Evolutionary conservation across 2,329 filamentous ascomycete species (phyloP), one percentile per base, ranked within the genome.

Genomic region (Monilinia laxa): DNA sequence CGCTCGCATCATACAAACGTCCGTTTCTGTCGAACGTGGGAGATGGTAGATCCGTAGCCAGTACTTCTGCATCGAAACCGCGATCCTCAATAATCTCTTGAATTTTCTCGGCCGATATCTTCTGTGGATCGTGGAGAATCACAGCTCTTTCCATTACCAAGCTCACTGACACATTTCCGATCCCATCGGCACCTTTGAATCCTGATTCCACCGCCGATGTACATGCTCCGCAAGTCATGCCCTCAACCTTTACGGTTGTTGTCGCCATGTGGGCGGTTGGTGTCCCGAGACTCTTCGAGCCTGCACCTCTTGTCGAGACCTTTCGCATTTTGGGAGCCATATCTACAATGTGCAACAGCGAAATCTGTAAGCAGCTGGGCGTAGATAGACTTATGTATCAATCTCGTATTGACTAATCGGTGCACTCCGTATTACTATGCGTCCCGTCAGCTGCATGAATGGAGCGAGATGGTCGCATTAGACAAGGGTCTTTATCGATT

Each of bases 81-180:
- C 92, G 86, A 77, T 96, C 93, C 74, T 97, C 92, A 71, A 97
- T 95, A 47, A 90, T 92, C 71, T 96, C 92, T 76, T 86, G 87
- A 68, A 98, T 85, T 72, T 89, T 81, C 49, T 93, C 90, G 68
- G 92, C 85, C 18, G 91, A 81, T 64, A 98, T 85, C 63, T 85
- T 84, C 65, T 84, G 80, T 1, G 92, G 87, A 78, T 98, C 90
- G 79, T 99, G 95, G 79, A 93, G 90, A 47, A 98, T 83, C 53
- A 98, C 93, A n/a, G 94, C 95, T 68, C 94, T 88, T 78, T 97
- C 93, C 87, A 97, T 96, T 66, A 97, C 90, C 73, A 99, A 81
- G 77, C 92, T 97, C 74, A 99, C 90, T 12, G 93, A 96, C 68
- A 98, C 92, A 73, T 85, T 92, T 70, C 90, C 91, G 12, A 95